Evolutionary conservation across 2,329 filamentous ascomycete species (phyloP), one percentile per base, ranked within the genome.

Genomic region (Myriangium duriaei): DNA sequence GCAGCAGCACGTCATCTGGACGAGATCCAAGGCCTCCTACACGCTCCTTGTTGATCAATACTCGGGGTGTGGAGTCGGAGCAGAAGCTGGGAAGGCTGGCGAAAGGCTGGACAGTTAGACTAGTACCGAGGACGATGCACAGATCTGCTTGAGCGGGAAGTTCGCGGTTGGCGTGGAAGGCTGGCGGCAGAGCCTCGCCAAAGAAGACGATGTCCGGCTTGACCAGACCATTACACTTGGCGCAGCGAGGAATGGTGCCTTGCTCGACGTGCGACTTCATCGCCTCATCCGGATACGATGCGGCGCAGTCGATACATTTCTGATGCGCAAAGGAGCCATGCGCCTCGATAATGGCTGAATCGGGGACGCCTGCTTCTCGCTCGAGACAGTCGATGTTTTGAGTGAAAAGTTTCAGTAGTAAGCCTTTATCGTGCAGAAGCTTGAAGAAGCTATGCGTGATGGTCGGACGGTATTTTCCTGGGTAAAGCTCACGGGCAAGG

Each of bases 311-410:
- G 50, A 96, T 87, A 58, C 91, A 98, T 47, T 79, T 73, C 61
- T 96, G 88, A 1, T 73, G 75, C 14, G 88, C 88, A 56, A 96
- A 98, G 56, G 85, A 94, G 32, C 91, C 91, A 57, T 98, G 91
- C 0, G 91, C 91, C 60, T 96, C 88, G 19, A 98, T 70, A 34
- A 98, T 87, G 58, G 73, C 77, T 2, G 88, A 76, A 0, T 65
- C 69, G 0, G 86, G 82, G 1, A 98, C 77, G 16, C 91, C 91
- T 10, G 88, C 91, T 48, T 74, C 71, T 14, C 87, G 75, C 61
- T 98, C 91, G 10, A 98, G 70, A 51, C 86, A 94, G 62, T 98
- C 91, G 48, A 98, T 96, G 54, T 98, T 98, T 55, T 98, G 91
- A 0, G 91, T 95, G 59, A 96, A 98, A 37, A 91, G 73, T 66